Evolutionary conservation across 176 grass and related monocot genomes (phyloP).

Genomic region (Tillandsia leiboldiana): DNA sequence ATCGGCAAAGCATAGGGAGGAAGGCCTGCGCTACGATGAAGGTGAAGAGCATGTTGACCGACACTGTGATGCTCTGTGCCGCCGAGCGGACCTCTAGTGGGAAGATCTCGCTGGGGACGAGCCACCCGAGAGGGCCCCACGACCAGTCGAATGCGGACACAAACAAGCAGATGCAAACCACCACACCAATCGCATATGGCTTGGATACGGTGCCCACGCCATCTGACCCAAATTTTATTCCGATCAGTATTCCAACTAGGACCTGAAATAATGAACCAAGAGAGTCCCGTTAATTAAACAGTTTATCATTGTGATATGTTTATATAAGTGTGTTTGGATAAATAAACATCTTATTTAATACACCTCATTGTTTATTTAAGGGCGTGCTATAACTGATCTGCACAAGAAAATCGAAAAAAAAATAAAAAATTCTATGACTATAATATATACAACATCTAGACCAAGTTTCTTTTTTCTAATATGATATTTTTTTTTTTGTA

Average conservation of each 20-base stretch:
- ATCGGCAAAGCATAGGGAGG: background rate
- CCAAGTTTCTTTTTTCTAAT: no score
- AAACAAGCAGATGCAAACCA: background rate
- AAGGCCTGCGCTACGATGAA: background rate
- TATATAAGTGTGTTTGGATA: no score
- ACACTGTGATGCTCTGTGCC: background rate
- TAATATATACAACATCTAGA: no score
- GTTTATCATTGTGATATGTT: no score
- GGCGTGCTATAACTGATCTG: no score
- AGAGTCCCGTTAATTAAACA: no score
- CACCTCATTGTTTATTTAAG: no score
- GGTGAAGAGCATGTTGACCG: slow-evolving; percentile 3
- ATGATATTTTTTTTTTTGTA: no score
- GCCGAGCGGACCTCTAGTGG: background rate
- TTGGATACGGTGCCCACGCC: background rate
- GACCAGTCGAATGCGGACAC: background rate
- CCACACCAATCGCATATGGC: background rate
- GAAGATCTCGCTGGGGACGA: background rate
- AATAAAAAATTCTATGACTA: no score
- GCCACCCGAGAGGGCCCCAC: background rate
- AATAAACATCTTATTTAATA: no score
- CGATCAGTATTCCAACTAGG: background rate
- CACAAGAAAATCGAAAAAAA: no score
- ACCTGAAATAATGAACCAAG: background rate
- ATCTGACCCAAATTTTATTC: background rate